Percentiles rank a stretch among this genome's conserved stretches.
phyloP scores from a whole-genome alignment of 75 land plant genomes.

The Sequoia sempervirens region DNA sequence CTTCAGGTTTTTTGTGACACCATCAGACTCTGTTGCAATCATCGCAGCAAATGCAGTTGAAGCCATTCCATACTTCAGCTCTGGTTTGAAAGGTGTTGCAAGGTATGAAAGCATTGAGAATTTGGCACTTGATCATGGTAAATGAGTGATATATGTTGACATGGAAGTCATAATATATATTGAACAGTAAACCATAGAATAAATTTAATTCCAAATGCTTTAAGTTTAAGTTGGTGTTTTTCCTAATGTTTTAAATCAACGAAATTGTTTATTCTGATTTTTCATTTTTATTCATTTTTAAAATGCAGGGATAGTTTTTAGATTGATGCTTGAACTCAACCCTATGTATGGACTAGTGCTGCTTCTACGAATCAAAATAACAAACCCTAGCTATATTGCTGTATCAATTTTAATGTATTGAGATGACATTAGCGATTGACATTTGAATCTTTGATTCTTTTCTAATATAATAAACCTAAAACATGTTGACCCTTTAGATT shows the following conservation, averaged over 20 bases:
- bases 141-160: background rate
- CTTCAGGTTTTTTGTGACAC: slow-evolving; percentile 95
- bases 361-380: background rate
- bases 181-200: background rate
- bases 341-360: background rate
- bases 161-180: background rate
- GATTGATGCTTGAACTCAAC: background rate
- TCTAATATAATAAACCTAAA: too few species aligned
- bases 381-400: background rate
- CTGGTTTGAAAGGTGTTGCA: slow-evolving; percentile 97
- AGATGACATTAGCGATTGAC: too few species aligned
- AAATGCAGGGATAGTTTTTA: background rate
- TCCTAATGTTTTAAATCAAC: background rate
- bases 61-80: slow-evolving; percentile 85
- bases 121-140: background rate
- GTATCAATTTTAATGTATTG: background rate
- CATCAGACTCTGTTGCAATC: slow-evolving; percentile 99
- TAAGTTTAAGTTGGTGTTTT: background rate
- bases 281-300: background rate
- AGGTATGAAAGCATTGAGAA: slow-evolving; percentile 41
- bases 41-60: slow-evolving; percentile 99
- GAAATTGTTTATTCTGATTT: background rate
- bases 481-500: too few species aligned
- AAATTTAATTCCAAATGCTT: background rate
- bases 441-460: too few species aligned